Evolutionary conservation across 1,284 basidiomycete genomes (phyloP).

Genomic region (Ceratorhiza oryzae-sativae): DNA sequence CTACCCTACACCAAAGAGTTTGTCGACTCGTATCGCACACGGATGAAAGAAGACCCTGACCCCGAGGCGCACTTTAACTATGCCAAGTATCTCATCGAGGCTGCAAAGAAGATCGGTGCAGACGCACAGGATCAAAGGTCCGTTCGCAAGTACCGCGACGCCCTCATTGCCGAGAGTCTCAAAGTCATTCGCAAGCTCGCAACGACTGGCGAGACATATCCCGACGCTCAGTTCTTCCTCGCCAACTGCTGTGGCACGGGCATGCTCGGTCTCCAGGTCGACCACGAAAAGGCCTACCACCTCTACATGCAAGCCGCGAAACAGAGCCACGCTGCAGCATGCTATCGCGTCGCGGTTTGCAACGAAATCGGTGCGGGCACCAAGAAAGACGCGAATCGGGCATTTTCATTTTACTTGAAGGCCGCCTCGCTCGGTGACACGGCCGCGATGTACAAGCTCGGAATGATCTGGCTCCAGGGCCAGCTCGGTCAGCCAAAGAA

Average conservation of each 20-base stretch:
- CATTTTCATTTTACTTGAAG: constrained; percentile 96
- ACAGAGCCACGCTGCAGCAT: constrained; percentile 94
- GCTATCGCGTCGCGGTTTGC: constrained; percentile 97
- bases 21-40: constrained; percentile 94
- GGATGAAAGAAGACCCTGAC: constrained; percentile 98
- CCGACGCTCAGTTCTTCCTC: constrained; percentile 99
- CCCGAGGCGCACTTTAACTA: constrained; percentile 99
- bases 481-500: constrained; percentile 85
- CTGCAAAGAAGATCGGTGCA: constrained; percentile 89
- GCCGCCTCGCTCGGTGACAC: constrained; percentile 96
- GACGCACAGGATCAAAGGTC: constrained; percentile 78
- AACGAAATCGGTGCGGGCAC: constrained; percentile 99
- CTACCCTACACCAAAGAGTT: constrained; percentile 95
- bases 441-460: constrained; percentile 98
- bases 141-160: constrained; percentile 88
- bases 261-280: constrained; percentile 90
- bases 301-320: constrained; percentile 98
- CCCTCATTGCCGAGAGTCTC: constrained; percentile 86
- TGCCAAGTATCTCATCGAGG: constrained; percentile 98
- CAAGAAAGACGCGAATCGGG: constrained; percentile 82
- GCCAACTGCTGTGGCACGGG: constrained; percentile 98
- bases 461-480: constrained; percentile 92
- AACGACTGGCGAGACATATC: constrained; percentile 86
- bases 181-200: constrained; percentile 93
- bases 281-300: constrained; percentile 98